A percentile compares a stretch with the other conserved stretches of the same genome.
Evolutionary conservation across 2,329 filamentous ascomycete genomes (phyloP).

Genomic region (Aspergillus felis): DNA sequence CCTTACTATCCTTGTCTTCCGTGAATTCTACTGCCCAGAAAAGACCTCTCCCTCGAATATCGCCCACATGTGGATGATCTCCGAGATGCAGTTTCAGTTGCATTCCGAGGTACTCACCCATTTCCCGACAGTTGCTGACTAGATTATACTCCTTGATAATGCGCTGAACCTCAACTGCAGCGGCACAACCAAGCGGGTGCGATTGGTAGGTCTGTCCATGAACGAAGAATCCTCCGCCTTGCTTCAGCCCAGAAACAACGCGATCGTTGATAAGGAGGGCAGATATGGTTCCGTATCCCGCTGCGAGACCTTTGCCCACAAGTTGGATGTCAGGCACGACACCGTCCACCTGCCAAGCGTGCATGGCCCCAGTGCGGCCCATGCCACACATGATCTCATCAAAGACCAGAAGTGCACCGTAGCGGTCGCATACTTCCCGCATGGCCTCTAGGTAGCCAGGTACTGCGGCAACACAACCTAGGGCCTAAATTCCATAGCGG

Average conservation of each 20-base stretch:
- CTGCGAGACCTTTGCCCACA: slow-evolving; percentile 53
- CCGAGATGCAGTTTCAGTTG: slow-evolving; percentile 23
- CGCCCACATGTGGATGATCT: slow-evolving; percentile 39
- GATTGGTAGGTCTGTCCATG: slow-evolving; percentile 58
- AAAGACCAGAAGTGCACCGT: slow-evolving; percentile 66
- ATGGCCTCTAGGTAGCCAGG: slow-evolving; percentile 65
- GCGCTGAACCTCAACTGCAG: slow-evolving; percentile 55
- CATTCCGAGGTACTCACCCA: slow-evolving; percentile 9
- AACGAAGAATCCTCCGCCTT: slow-evolving; percentile 29
- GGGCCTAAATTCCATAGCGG: too few relatives aligned
- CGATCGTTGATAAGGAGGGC: slow-evolving; percentile 48
- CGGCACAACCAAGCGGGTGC: slow-evolving; percentile 51
- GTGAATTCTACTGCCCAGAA: slow-evolving; percentile 46
- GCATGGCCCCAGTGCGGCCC: slow-evolving; percentile 42
- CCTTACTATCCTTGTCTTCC: too few relatives aligned
- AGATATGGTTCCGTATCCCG: slow-evolving; percentile 39
- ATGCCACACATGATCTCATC: slow-evolving; percentile 65
- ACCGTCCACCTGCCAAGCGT: slow-evolving; percentile 52
- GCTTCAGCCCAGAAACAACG: too few relatives aligned
- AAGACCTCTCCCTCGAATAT: slow-evolving; percentile 53
- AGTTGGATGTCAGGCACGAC: slow-evolving; percentile 54
- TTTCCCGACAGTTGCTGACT: slow-evolving; percentile 21
- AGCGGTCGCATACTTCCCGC: slow-evolving; percentile 60
- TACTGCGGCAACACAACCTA: slow-evolving; percentile 42
- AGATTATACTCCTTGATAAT: slow-evolving; percentile 45